These are phyloP conservation scores for Hypseocharis bilobata DNA, from an alignment of 441 rosid genomes.

Conservation along the genomic window DNA sequence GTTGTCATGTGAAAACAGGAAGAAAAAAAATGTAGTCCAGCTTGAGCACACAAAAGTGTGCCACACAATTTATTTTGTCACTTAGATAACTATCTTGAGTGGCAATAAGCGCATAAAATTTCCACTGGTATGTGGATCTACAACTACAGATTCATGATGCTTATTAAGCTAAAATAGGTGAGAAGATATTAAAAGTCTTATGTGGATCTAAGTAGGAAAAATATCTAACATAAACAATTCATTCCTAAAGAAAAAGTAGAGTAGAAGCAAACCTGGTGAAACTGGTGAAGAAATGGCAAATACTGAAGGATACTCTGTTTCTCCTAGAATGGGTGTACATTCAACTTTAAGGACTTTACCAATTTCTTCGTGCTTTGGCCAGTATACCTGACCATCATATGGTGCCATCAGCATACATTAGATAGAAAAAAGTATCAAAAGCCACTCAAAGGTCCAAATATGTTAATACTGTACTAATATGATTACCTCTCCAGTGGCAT, in stretches of 20 bases:
- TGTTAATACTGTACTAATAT: slow-evolving; percentile 14
- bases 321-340: slow-evolving; percentile 62
- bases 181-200: not conserved
- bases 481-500: slow-evolving; percentile 68
- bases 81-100: no score
- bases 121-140: not conserved
- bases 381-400: slow-evolving; percentile 53
- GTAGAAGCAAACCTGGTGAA: slow-evolving; percentile 47
- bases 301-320: slow-evolving; percentile 59
- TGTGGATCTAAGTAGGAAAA: not conserved
- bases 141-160: not conserved
- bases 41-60: slow-evolving; percentile 5
- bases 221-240: slow-evolving; percentile 14
- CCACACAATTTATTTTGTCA: no score
- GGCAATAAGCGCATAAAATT: not conserved
- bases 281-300: slow-evolving; percentile 80
- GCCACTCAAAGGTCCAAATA: not conserved
- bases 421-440: slow-evolving; percentile 6
- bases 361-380: slow-evolving; percentile 85
- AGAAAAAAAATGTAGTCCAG: not conserved
- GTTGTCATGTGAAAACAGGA: not conserved
- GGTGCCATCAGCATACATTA: slow-evolving; percentile 16
- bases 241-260: slow-evolving; percentile 8
- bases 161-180: slow-evolving; percentile 3
- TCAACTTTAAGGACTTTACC: slow-evolving; percentile 68